Percentiles rank a stretch among this genome's conserved stretches.
phyloP scores from a whole-genome alignment of 805 yeast genomes.

The Kazachstania psychrophila region DNA sequence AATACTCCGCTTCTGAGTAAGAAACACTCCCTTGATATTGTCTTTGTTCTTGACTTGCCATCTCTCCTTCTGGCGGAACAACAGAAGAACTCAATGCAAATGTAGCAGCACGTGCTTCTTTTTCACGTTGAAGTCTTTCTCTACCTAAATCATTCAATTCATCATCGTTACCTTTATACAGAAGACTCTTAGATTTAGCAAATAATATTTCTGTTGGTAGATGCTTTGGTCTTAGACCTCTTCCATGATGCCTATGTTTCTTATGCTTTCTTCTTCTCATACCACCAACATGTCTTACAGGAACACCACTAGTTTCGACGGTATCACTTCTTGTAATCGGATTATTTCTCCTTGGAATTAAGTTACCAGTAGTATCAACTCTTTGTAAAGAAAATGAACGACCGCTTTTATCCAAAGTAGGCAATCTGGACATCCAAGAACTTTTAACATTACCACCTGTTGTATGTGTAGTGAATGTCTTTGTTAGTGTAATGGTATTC shows the following conservation, averaged over 20 bases:
- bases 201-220: slow-evolving; percentile 6
- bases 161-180: slow-evolving; percentile 17
- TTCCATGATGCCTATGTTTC: slow-evolving; percentile 26
- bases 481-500: slow-evolving; percentile 85
- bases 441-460: slow-evolving; percentile 47
- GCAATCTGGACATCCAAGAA: slow-evolving; percentile 79
- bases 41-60: not conserved
- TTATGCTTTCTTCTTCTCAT: slow-evolving; percentile 43
- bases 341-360: slow-evolving; percentile 21
- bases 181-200: slow-evolving; percentile 7
- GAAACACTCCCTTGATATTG: not conserved
- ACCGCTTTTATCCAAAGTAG: slow-evolving; percentile 57
- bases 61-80: slow-evolving; percentile 9
- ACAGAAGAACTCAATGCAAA: slow-evolving; percentile 32
- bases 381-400: slow-evolving; percentile 75
- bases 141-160: slow-evolving; percentile 26
- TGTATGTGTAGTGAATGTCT: slow-evolving; percentile 71
- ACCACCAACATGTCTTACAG: slow-evolving; percentile 68
- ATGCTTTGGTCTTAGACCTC: slow-evolving; percentile 17
- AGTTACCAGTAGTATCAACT: slow-evolving; percentile 51
- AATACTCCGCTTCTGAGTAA: not conserved
- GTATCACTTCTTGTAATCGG: slow-evolving; percentile 30
- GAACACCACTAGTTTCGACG: slow-evolving; percentile 54
- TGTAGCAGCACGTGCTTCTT: slow-evolving; percentile 36
- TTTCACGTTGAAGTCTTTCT: slow-evolving; percentile 34